Base-by-base conservation (phyloP, 441 rosid genomes). In the Corymbia calophylla region DNA sequence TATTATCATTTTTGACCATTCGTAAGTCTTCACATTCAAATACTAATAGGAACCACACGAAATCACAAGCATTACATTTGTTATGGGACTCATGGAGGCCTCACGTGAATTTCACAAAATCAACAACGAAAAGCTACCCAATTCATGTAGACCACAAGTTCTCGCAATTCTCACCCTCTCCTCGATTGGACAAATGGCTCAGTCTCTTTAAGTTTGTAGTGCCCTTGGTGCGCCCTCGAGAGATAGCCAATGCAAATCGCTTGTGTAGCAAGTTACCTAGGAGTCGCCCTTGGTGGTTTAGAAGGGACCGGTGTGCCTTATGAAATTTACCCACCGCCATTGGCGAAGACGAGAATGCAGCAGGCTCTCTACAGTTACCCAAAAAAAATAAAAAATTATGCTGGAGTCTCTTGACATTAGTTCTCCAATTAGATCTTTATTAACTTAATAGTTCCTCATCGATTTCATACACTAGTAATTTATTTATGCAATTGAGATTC, bases 291-390 rank as follows among this genome's bases (percentile, higher is more conserved):
- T 27, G 0, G 16, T 17, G 77, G 39, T 0, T 66, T 66, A 66
- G 18, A 17, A 11, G 73, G 8, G 10, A 31, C 10, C 16, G 18
- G 39, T 66, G 21, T 16, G 73, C 11, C 73, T 66, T 19, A 4
- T 15, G 39, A 66, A 64, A 64, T n/a, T 64, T 64, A 64, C 17
- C 32, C 31, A 3, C 31, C 8, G 8, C 68, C 16, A 5, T 27
- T 0, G 10, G 6, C 19, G 8, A 5, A 64, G 31, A 31, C 11
- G 1, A 31, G 11, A 66, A 2, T 31, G 39, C 0, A 9, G 6
- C 77, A 31, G 6, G 55, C 6, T 18, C 23, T 7, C 58, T 18
- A 19, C 55, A 16, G 19, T 53, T 7, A 25, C 15, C 16, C 8
- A 6, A 7, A n/a, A 14, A 64, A 1, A 64, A 1, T 15, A 15